Percentiles rank a stretch among this genome's conserved stretches.
phyloP scores from a whole-genome alignment of 148 eudicot genomes.

The Diospyros kaki region DNA sequence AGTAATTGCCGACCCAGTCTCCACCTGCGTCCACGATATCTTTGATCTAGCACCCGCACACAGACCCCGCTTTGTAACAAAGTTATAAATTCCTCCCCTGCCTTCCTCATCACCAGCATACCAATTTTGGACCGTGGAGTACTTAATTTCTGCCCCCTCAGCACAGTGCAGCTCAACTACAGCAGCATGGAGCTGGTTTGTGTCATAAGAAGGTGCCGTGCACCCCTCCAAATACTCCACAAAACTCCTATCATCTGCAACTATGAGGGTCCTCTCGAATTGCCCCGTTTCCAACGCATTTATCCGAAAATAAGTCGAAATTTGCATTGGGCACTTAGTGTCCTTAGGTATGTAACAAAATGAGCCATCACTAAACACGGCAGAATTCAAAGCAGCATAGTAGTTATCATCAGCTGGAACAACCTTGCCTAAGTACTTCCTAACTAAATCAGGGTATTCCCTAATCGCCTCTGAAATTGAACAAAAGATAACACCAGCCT shows the following conservation, averaged over 20 bases:
- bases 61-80: constrained; percentile 94
- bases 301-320: constrained; percentile 89
- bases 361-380: constrained; percentile 96
- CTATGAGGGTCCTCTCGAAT: constrained; percentile 88
- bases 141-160: constrained; percentile 74
- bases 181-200: constrained; percentile 88
- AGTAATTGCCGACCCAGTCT: constrained; percentile 96
- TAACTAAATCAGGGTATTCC: constrained; percentile 78
- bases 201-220: constrained; percentile 86
- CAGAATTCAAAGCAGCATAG: constrained; percentile 82
- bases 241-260: constrained; percentile 86
- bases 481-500: constrained; percentile 83
- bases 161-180: constrained; percentile 81
- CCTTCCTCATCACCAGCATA: constrained; percentile 93
- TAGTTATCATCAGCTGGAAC: constrained; percentile 82
- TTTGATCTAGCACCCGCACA: constrained; percentile 76
- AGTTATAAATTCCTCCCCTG: constrained; percentile 78
- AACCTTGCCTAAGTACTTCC: constrained; percentile 74
- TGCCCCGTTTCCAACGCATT: constrained; percentile 91
- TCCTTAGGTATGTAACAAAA: constrained; percentile 87
- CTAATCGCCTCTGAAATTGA: constrained; percentile 85
- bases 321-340: constrained; percentile 84
- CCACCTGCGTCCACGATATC: constrained; percentile 98
- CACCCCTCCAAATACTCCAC: constrained; percentile 98
- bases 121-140: constrained; percentile 94